A percentile compares a stretch with the other conserved stretches of the same genome.
These are phyloP conservation scores for Gnetum montanum DNA, from an alignment of 75 land plant species.

Conservation along the genomic window DNA sequence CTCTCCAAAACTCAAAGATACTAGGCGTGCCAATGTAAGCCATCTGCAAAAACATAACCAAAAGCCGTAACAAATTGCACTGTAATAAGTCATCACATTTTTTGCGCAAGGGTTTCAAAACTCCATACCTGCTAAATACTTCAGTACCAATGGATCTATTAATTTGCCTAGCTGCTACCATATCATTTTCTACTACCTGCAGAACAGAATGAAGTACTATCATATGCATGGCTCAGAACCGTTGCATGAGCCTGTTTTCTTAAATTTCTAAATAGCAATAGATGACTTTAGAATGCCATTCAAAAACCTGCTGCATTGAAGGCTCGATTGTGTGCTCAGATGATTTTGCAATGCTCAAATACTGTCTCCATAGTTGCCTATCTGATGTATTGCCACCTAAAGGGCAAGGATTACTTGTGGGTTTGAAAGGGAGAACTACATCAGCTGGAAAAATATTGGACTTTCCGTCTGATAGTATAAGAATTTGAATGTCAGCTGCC, in stretches of 20 bases:
- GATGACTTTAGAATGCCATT: too few species aligned
- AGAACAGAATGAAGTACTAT: background rate
- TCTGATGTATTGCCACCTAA: conserved; percentile 11
- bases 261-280: too few species aligned
- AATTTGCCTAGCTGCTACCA: conserved; percentile 73
- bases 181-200: conserved; percentile 83
- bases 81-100: background rate
- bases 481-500: conserved; percentile 69
- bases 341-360: conserved; percentile 43
- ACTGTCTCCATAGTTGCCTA: conserved; percentile 69
- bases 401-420: conserved; percentile 16
- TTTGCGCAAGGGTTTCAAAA: background rate
- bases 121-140: conserved; percentile 77
- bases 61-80: background rate
- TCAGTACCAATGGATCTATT: conserved; percentile 49
- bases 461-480: conserved; percentile 73
- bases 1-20: conserved; percentile 78
- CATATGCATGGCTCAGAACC: too few species aligned
- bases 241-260: background rate
- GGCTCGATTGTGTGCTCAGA: conserved; percentile 49
- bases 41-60: conserved; percentile 28
- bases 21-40: conserved; percentile 78
- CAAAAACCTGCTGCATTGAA: conserved; percentile 57
- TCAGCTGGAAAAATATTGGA: conserved; percentile 90
- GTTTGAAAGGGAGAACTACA: conserved; percentile 67